Base-by-base conservation (phyloP, 306 rosid genomes). In the Rosa rugosa region DNA sequence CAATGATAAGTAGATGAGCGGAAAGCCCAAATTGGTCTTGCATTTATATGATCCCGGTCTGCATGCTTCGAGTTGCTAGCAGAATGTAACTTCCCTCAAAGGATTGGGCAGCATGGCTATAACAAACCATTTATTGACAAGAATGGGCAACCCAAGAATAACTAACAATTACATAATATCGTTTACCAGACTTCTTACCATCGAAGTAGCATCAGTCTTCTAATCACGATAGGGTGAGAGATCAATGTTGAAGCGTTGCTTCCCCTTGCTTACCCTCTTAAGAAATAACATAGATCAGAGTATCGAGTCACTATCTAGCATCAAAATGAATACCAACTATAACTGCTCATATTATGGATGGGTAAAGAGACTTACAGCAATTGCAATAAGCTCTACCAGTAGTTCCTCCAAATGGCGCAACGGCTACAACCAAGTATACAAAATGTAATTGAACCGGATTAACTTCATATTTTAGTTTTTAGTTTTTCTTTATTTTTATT, bases 301-400 rank as follows among this genome's bases (percentile, higher is more conserved):
- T 34, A 64, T 64, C 0, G 11, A 16, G 69, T 64, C 45, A 34
- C 42, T 57, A 50, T 75, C 3, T 27, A 18, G 54, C 17, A 80
- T 25, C 20, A 22, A 57, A 41, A 7, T 0, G 22, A 54, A 5
- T 51, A 80, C 34, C 36, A 25, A 14, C 7, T 50, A 71, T 76
- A 69, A 50, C 36, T 16, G 31, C 38, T 76, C 47, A 38, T 44
- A 69, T 75, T 14, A 77, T 10, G 16, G 44, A 69, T 44, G 64
- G 40, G 76, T 77, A 6, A 80, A 64, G 40, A 77, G 17, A 91
- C 94, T 93, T 91, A 95, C 99, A 72, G 97, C 92, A 60, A 95
- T 95, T 36, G 99, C 94, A 75, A 95, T 92, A 73, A 95, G 99
- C 89, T 95, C 97, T 80, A 87, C 89, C 71, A 95, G 92, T 73